Evolutionary conservation across 1,284 basidiomycete species (phyloP).

Genomic region (Takashimella tepidaria): DNA sequence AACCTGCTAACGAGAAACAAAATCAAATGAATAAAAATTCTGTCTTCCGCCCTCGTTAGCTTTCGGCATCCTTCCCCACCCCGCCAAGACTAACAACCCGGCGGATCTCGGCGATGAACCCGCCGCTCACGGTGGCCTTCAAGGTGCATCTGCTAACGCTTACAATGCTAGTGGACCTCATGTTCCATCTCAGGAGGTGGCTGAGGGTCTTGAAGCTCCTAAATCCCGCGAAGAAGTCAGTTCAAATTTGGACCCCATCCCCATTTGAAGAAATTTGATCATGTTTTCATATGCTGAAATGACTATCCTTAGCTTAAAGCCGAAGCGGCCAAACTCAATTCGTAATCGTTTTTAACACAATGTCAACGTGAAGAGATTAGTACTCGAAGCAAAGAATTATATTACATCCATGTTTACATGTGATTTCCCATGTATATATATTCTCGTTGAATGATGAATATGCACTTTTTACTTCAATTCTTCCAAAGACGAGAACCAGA

Average conservation of each 20-base stretch:
- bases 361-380: too few relatives aligned
- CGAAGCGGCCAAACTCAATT: conserved; percentile 33
- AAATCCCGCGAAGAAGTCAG: conserved; percentile 48
- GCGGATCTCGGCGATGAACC: conserved; percentile 39
- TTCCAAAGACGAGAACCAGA: too few relatives aligned
- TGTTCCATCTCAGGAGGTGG: conserved; percentile 32
- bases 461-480: too few relatives aligned
- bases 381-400: too few relatives aligned
- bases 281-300: too few relatives aligned
- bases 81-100: conserved; percentile 49
- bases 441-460: not conserved
- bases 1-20: not conserved
- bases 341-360: too few relatives aligned
- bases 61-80: conserved; percentile 50
- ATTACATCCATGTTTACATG: conserved; percentile 1
- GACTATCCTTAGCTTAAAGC: conserved; percentile 23
- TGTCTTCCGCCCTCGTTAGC: not conserved
- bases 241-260: conserved; percentile 10
- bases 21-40: not conserved
- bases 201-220: conserved; percentile 43
- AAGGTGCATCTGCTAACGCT: conserved; percentile 33
- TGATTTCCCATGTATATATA: conserved; percentile 1
- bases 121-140: conserved; percentile 27
- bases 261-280: too few relatives aligned
- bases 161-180: conserved; percentile 41